Evolutionary conservation across 2,329 filamentous ascomycete genomes (phyloP).

Genomic region (Colletotrichum kahawae): DNA sequence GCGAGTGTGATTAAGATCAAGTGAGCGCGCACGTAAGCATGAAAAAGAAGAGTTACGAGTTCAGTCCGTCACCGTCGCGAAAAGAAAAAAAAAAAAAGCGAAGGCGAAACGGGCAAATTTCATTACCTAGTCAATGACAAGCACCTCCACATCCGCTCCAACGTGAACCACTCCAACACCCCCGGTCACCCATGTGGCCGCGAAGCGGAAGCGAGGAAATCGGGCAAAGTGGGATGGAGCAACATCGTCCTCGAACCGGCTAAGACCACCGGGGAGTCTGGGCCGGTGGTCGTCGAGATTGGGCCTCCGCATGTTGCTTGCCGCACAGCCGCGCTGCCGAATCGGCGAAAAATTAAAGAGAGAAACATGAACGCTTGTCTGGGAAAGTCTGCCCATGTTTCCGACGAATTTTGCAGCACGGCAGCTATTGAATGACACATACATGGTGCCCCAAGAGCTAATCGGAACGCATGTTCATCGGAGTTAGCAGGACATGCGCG

Average conservation of each 20-base stretch:
- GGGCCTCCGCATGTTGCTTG: background rate
- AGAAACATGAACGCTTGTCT: background rate
- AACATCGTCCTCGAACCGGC: background rate
- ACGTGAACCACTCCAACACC: background rate
- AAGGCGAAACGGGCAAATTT: background rate
- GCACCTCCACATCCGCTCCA: slow-evolving; percentile 15
- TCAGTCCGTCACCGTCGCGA: background rate
- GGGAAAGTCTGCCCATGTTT: background rate
- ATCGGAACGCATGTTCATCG: background rate
- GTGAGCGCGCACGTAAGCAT: background rate
- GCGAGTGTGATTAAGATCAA: background rate
- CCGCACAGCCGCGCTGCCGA: slow-evolving; percentile 4
- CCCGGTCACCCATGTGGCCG: background rate
- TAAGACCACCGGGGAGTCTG: background rate
- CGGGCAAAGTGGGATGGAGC: background rate
- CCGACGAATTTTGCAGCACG: background rate
- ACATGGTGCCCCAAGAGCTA: background rate
- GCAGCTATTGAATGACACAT: background rate
- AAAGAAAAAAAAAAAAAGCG: background rate
- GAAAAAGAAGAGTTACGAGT: background rate
- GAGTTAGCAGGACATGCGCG: background rate
- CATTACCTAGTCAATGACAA: slow-evolving; percentile 17
- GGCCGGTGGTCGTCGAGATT: background rate
- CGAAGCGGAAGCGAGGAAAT: background rate
- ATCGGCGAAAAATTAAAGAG: background rate